Percentiles rank a stretch among this genome's conserved stretches.
Evolutionary conservation across 345 rosid species (phyloP).

Genomic region (Corchorus olitorius): DNA sequence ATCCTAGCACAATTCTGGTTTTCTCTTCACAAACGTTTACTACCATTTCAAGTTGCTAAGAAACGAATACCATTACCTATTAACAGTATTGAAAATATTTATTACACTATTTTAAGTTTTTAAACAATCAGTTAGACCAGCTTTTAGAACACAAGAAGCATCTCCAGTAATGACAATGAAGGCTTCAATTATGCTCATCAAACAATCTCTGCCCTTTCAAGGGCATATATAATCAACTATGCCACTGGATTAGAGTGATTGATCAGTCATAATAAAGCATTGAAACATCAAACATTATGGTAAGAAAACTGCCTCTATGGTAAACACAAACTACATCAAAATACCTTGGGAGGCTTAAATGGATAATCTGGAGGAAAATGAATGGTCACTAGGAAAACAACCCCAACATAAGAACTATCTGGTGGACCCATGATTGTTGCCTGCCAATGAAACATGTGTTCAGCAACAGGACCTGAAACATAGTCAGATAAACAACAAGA

Average conservation of each 20-base stretch:
- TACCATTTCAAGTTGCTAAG: not conserved
- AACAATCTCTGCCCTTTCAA: not conserved
- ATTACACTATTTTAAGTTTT: not conserved
- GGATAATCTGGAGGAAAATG: conserved; percentile 87
- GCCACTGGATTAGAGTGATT: not conserved
- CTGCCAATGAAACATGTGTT: conserved; percentile 89
- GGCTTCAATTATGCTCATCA: not conserved
- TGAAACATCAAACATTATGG: not conserved
- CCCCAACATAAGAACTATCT: conserved; percentile 79
- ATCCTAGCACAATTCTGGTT: not conserved
- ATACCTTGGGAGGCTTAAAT: conserved; percentile 80
- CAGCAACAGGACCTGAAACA: conserved; percentile 75
- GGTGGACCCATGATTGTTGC: conserved; percentile 90
- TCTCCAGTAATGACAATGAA: not conserved
- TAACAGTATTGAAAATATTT: not conserved
- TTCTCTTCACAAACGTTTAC: not conserved
- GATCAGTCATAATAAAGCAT: too few relatives aligned
- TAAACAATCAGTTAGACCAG: too few relatives aligned
- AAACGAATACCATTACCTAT: not conserved
- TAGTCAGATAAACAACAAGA: not conserved
- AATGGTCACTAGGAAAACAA: conserved; percentile 77
- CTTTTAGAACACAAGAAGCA: not conserved
- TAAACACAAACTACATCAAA: not conserved
- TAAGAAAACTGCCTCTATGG: not conserved
- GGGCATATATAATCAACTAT: not conserved